Percentiles rank a stretch among this genome's conserved stretches.
Evolutionary conservation across 768 basidiomycete species (phyloP).

Genomic region (Boletus eberwhitei): DNA sequence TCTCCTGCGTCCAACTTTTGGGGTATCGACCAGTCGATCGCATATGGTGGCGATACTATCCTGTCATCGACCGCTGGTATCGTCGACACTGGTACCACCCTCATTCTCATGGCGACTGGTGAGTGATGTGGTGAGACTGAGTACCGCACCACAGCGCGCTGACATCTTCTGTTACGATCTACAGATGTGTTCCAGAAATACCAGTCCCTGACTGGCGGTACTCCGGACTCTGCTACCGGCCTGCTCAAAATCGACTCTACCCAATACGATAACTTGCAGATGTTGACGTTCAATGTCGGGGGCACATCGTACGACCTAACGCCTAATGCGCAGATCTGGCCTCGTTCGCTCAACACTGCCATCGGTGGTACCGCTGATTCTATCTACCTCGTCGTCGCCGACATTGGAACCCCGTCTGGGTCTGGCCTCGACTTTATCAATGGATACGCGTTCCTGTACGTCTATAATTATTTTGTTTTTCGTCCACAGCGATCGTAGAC

Average conservation of each 20-base stretch:
- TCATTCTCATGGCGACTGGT: constrained; percentile 30
- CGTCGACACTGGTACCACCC: constrained; percentile 23
- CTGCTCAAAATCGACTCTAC: constrained; percentile 21
- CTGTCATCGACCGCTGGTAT: constrained; percentile 16
- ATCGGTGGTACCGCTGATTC: constrained; percentile 23
- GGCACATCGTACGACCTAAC: constrained; percentile 4
- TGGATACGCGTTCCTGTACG: constrained; percentile 18
- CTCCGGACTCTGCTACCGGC: constrained; percentile 21
- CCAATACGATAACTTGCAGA: constrained; percentile 22
- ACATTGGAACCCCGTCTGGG: constrained; percentile 13
- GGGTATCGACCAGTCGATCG: constrained; percentile 14
- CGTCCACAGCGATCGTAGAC: not conserved
- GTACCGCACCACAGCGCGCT: not conserved
- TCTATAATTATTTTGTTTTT: not conserved
- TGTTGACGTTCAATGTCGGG: constrained; percentile 26
- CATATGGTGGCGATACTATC: not conserved
- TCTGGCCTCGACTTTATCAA: constrained; percentile 18
- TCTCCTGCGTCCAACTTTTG: constrained; percentile 24
- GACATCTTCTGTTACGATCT: not conserved
- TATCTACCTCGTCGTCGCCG: constrained; percentile 30
- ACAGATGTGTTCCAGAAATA: constrained; percentile 24
- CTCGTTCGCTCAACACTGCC: constrained; percentile 29
- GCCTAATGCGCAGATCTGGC: constrained; percentile 35
- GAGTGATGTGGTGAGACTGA: not conserved
- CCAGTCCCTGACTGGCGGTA: constrained; percentile 23